Conservation (phyloP, 176 grass and related monocot species). For the Poa annua region DNA sequence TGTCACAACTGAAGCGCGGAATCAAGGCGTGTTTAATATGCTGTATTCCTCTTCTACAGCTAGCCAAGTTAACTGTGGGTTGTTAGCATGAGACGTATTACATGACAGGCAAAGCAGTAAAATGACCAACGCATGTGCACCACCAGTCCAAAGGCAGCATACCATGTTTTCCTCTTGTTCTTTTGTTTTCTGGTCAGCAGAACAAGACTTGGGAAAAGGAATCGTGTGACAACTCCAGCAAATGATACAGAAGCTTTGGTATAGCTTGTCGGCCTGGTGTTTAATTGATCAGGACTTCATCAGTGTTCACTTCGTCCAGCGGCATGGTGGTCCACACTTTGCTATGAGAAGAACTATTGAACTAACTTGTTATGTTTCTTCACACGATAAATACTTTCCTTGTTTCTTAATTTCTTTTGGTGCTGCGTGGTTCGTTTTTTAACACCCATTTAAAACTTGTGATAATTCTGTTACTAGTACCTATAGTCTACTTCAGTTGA, state of each 20-base stretch:
- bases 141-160: constrained; percentile 48
- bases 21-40: constrained; percentile 27
- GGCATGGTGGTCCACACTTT: constrained; percentile 12
- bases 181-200: constrained; percentile 53
- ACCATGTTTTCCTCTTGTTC: constrained; percentile 38
- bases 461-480: constrained; percentile 5
- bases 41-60: constrained; percentile 30
- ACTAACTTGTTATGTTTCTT: constrained; percentile 28
- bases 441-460: background rate
- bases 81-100: constrained; percentile 31
- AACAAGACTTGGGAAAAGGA: constrained; percentile 51
- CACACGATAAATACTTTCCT: constrained; percentile 3
- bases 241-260: constrained; percentile 53
- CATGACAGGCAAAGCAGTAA: constrained; percentile 42
- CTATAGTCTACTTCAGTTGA: background rate
- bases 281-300: constrained; percentile 24
- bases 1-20: constrained; percentile 45
- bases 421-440: background rate
- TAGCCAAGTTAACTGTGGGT: constrained; percentile 14
- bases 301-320: constrained; percentile 27
- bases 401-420: background rate
- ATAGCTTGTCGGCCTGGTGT: constrained; percentile 48
- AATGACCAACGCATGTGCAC: constrained; percentile 50
- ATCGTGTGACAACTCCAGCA: constrained; percentile 47
- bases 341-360: constrained; percentile 24